These are phyloP conservation scores for Aspergillus sp. DNA, from an alignment of 2,329 filamentous ascomycete species.

Conservation along the genomic window DNA sequence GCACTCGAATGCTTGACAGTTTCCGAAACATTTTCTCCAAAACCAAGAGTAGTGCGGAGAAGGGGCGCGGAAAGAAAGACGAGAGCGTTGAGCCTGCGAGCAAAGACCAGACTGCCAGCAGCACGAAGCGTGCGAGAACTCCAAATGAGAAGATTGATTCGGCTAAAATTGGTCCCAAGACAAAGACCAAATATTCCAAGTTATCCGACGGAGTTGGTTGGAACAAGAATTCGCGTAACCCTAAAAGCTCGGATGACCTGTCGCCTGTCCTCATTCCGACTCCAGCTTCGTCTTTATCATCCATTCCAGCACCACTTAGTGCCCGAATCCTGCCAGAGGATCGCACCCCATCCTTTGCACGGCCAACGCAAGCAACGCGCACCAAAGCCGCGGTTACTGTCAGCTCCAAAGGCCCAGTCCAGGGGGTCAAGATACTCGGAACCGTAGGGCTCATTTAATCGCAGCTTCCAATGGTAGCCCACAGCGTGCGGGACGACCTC, in stretches of 20 bases:
- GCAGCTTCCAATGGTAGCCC: slow-evolving; percentile 15
- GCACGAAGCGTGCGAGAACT: neutral
- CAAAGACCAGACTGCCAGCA: slow-evolving; percentile 1
- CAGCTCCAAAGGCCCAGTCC: neutral
- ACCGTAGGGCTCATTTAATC: slow-evolving; percentile 5
- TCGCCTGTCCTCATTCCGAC: neutral
- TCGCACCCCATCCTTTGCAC: slow-evolving; percentile 11
- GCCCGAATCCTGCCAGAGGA: neutral
- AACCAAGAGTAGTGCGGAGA: slow-evolving; percentile 4
- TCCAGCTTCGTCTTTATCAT: slow-evolving; percentile 1
- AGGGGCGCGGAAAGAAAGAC: slow-evolving; percentile 3
- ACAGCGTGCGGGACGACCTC: slow-evolving; percentile 2
- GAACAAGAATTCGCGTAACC: slow-evolving; percentile 7
- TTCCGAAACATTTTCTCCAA: slow-evolving; percentile 17
- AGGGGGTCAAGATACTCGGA: slow-evolving; percentile 1
- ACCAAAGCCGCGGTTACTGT: slow-evolving; percentile 7
- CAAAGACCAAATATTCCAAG: slow-evolving; percentile 4
- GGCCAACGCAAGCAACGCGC: slow-evolving; percentile 12
- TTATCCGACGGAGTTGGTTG: slow-evolving; percentile 7
- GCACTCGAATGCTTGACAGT: slow-evolving; percentile 10
- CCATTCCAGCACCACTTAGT: neutral
- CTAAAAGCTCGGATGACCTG: slow-evolving; percentile 1
- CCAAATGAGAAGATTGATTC: slow-evolving; percentile 1
- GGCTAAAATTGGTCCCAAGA: slow-evolving; percentile 2
- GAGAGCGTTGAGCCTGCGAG: neutral